Evolutionary conservation across 2,329 filamentous ascomycete species (phyloP), one percentile per base, ranked within the genome.

Genomic region (Pyricularia sp.): DNA sequence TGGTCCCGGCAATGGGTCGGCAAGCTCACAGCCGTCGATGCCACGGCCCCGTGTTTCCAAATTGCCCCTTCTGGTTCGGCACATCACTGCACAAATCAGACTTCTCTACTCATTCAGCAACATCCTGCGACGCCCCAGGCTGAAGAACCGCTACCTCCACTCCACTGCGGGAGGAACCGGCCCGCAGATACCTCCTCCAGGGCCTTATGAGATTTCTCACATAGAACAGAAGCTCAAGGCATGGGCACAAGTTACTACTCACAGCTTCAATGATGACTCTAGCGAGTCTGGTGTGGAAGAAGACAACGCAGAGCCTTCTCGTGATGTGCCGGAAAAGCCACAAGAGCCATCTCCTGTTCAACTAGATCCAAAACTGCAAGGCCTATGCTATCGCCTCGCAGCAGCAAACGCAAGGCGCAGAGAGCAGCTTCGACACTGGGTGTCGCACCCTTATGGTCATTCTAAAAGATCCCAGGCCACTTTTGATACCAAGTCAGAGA

Each of bases 351-450:
- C 49, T 5, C 49, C 22, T 16, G 7, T 53, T 16, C 49, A 53
- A 24, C 49, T 53, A 16, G 9, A 16, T 10, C 49, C 49, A 24
- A 16, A 24, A 24, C 49, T 53, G 22, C 49, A 53, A 2, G 24
- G 12, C 10, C 24, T 60, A 28, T 60, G 57, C 16, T n/a, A 16
- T n/a, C 12, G 57, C 13, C 61, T 65, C 57, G 28, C 65, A 26
- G 9, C 28, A 40, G 65, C 61, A 24, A 60, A 65, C 65, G 24
- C 33, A 7, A 44, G 40, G 60, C 61, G 65, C 4, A 61, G 65
- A 63, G 65, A 65, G 53, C 65, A 65, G 28, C 49, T 65, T 3
- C 24, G 53, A 13, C 63, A 63, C 33, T 65, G 65, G 65, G 57
- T 19, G 2, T 30, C 13, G 24, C 57, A 60, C 30, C 57, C 57